These are phyloP conservation scores for Salvia splendens DNA, from an alignment of 257 asterid species.

Conservation along the genomic window DNA sequence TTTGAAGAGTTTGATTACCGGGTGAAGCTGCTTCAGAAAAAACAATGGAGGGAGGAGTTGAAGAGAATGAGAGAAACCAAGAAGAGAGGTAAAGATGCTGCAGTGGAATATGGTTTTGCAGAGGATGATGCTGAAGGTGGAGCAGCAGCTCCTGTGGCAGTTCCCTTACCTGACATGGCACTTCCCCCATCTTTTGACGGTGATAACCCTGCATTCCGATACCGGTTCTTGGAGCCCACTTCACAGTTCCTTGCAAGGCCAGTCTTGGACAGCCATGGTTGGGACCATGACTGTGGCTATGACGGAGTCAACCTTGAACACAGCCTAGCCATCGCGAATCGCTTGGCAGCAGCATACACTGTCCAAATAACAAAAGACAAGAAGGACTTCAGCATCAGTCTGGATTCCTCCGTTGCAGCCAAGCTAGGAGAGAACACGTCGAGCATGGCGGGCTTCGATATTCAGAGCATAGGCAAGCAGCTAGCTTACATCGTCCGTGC, in stretches of 20 bases:
- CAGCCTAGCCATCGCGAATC: slow-evolving; percentile 59
- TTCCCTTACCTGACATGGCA: slow-evolving; percentile 97
- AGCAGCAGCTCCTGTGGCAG: slow-evolving; percentile 87
- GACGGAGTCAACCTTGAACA: slow-evolving; percentile 97
- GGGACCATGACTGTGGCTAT: slow-evolving; percentile 99
- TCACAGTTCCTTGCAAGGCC: slow-evolving; percentile 97
- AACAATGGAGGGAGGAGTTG: slow-evolving; percentile 88
- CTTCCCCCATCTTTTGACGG: slow-evolving; percentile 88
- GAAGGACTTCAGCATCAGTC: slow-evolving; percentile 77
- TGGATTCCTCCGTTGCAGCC: slow-evolving; percentile 75
- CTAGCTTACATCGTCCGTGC: slow-evolving; percentile 81
- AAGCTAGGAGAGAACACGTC: slow-evolving; percentile 76
- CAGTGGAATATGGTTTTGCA: slow-evolving; percentile 41
- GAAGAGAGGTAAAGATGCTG: slow-evolving; percentile 56
- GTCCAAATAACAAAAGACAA: slow-evolving; percentile 86
- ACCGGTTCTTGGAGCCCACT: slow-evolving; percentile 92
- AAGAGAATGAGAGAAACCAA: slow-evolving; percentile 72
- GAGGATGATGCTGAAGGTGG: slow-evolving; percentile 83
- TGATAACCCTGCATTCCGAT: slow-evolving; percentile 75
- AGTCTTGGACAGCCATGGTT: slow-evolving; percentile 87
- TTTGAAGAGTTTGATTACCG: slow-evolving; percentile 92
- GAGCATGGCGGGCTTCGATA: slow-evolving; percentile 83
- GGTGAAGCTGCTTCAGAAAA: slow-evolving; percentile 91
- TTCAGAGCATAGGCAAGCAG: slow-evolving; percentile 90
- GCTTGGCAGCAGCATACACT: slow-evolving; percentile 68